Percentiles rank a stretch among this genome's conserved stretches.
phyloP scores from a whole-genome alignment of 2,329 filamentous ascomycete species.

The Curvularia lunata region DNA sequence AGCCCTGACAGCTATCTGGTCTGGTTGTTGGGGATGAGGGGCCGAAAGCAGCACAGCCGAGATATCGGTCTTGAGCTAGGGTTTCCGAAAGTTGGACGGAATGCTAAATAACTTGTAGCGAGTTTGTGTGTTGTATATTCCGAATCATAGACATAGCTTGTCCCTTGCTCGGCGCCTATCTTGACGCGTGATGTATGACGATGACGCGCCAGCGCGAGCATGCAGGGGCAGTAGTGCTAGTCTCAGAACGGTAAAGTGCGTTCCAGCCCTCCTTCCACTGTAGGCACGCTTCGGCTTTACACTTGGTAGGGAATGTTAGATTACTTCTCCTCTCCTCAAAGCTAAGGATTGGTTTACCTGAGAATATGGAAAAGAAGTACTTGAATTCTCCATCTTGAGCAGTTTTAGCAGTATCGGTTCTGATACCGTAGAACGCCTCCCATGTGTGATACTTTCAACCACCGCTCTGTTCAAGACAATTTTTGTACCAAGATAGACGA shows the following conservation, averaged over 20 bases:
- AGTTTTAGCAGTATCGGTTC: not conserved
- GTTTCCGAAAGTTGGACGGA: not conserved
- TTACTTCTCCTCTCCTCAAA: too few species aligned
- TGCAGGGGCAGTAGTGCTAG: slow-evolving; percentile 7
- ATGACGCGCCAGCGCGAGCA: slow-evolving; percentile 18
- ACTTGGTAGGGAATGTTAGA: not conserved
- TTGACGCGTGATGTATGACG: slow-evolving; percentile 13
- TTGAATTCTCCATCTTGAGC: not conserved
- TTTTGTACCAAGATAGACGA: not conserved
- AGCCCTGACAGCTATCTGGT: slow-evolving; percentile 2
- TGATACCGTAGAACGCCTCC: not conserved
- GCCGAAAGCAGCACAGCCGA: slow-evolving; percentile 1
- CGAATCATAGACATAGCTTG: not conserved
- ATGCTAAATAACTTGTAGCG: not conserved
- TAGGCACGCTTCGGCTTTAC: not conserved
- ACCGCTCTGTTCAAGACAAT: not conserved
- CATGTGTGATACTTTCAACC: not conserved
- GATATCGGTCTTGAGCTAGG: not conserved
- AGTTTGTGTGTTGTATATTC: not conserved
- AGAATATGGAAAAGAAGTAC: not conserved
- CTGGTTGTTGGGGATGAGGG: slow-evolving; percentile 6
- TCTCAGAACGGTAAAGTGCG: slow-evolving; percentile 2
- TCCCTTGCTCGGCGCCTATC: not conserved
- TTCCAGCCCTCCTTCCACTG: not conserved
- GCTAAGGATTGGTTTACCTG: too few species aligned